A percentile compares a stretch with the other conserved stretches of the same genome.
Evolutionary conservation across 345 rosid species (phyloP).

Genomic region (Populus simonii): DNA sequence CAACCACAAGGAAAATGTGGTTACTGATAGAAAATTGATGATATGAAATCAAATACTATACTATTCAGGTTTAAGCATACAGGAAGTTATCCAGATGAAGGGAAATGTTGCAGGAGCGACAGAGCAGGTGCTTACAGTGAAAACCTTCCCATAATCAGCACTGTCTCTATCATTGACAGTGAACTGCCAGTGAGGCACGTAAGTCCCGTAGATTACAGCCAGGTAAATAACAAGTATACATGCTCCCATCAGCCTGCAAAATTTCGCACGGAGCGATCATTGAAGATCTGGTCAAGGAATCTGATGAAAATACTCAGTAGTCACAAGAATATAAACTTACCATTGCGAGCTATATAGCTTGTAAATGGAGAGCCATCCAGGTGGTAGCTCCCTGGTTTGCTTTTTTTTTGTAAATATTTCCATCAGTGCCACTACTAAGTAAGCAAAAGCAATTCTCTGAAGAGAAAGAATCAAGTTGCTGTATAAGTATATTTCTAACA

Average conservation of each 20-base stretch:
- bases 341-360: conserved; percentile 63
- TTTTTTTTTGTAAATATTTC: conserved; percentile 56
- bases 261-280: conserved; percentile 1
- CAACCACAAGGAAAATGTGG: background rate
- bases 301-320: background rate
- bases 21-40: background rate
- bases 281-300: background rate
- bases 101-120: background rate
- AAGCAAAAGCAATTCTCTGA: conserved; percentile 90
- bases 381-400: conserved; percentile 28
- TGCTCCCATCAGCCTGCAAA: conserved; percentile 64
- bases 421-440: conserved; percentile 56
- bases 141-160: conserved; percentile 54
- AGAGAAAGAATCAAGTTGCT: conserved; percentile 1
- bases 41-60: background rate
- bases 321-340: conserved; percentile 29
- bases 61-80: background rate
- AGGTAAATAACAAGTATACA: conserved; percentile 52
- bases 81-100: background rate
- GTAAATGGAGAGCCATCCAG: conserved; percentile 47
- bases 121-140: conserved; percentile 41
- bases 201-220: conserved; percentile 51
- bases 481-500: background rate
- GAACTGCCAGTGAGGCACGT: conserved; percentile 85
- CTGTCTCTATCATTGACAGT: conserved; percentile 40